Evolutionary conservation across 2,329 filamentous ascomycete species (phyloP), one percentile per base, ranked within the genome.

Genomic region (Fusarium humuli): DNA sequence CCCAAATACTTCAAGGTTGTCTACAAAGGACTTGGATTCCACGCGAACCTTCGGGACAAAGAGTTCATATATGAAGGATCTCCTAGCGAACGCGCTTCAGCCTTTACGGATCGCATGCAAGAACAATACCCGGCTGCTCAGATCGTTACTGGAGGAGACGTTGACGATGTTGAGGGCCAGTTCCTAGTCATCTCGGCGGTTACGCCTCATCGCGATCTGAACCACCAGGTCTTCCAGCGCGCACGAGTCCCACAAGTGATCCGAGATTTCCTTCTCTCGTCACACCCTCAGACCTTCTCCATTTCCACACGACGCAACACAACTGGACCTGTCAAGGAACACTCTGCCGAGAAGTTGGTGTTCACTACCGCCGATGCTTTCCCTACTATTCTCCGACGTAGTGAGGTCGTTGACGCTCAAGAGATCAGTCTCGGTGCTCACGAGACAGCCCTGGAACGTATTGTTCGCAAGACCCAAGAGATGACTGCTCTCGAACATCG

Each of bases 1-100:
- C 91, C 93, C 13, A 92, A 95, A 67, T 98, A 97, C 81, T 98
- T 97, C 87, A 92, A 93, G 70, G 94, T 98, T 29, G 86, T 91
- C 14, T 98, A 96, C 83, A 93, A 91, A 76, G 95, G 95, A 7
- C 88, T 97, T 57, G 94, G 95, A 2, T 98, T 98, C 80, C 93
- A 94, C 2, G 76, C 89, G 3, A 91, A 87, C 50, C 79, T 98
- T 23, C 88, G 94, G 54, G 94, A 98, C 79, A 97, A 97, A 81
- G 91, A 95, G 63, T 98, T 94, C 79, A 91, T 98, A 58, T 97
- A 97, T 74, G 94, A 98, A 80, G 94, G 93, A 1, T 88, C 90
- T 3, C 86, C 91, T 1, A 89, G 85, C 9, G 95, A 98, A 79
- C 88, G 92, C 23, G 89, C 93, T 42, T 88, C 90, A 2, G 90